Conservation (phyloP, 2,329 filamentous ascomycete species). For the Xylaria sp. region DNA sequence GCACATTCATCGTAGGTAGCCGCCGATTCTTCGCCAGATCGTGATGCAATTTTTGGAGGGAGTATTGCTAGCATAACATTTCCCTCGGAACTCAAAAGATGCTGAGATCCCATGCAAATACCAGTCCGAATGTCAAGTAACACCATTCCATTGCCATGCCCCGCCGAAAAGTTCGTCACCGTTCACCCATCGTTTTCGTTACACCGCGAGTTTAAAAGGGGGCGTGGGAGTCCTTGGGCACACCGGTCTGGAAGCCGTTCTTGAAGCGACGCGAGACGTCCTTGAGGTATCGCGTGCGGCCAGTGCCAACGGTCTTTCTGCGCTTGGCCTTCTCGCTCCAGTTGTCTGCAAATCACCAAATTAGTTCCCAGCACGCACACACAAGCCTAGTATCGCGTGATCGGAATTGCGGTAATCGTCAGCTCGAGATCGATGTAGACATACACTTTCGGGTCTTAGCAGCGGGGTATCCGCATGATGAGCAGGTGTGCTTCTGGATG, state of each 20-base stretch:
- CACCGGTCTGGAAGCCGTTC: constrained; percentile 95
- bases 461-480: constrained; percentile 93
- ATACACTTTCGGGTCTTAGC: constrained; percentile 99
- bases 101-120: constrained; percentile 40
- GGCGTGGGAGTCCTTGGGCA: constrained; percentile 74
- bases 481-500: constrained; percentile 99
- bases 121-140: constrained; percentile 44
- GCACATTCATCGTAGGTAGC: constrained; percentile 24
- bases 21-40: constrained; percentile 38
- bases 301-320: constrained; percentile 98
- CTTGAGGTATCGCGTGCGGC: constrained; percentile 95
- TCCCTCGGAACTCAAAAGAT: constrained; percentile 36
- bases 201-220: constrained; percentile 47
- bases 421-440: constrained; percentile 42
- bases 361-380: constrained; percentile 15
- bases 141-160: constrained; percentile 45
- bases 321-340: constrained; percentile 99
- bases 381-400: neutral
- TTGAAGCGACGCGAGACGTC: constrained; percentile 89
- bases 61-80: constrained; percentile 41
- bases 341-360: constrained; percentile 73
- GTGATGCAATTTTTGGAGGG: constrained; percentile 40
- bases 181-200: constrained; percentile 44
- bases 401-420: constrained; percentile 28
- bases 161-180: constrained; percentile 39